Evolutionary conservation across 1,139 yeast genomes (phyloP).

Genomic region (Pichia sp.): DNA sequence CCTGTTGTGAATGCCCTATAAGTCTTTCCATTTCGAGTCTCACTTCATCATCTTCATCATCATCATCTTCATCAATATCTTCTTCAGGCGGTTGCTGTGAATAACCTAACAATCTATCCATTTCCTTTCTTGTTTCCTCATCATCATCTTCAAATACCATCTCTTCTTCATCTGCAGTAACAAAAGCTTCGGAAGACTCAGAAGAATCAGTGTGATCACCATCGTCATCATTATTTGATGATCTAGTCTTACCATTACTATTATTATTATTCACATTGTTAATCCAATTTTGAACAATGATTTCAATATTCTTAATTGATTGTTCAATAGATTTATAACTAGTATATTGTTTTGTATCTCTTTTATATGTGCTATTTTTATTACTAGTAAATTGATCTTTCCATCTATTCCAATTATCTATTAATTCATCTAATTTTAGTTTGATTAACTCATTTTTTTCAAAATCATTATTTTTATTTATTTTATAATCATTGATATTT

Average conservation of each 20-base stretch:
- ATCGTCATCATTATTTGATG: not conserved
- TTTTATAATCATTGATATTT: constrained; percentile 2
- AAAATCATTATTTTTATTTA: constrained; percentile 2
- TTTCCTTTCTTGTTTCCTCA: constrained; percentile 8
- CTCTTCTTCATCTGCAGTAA: not conserved
- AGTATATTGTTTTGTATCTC: constrained; percentile 8
- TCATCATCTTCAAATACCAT: constrained; percentile 6
- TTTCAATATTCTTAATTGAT: not conserved
- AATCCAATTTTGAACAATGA: not conserved
- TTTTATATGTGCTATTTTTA: constrained; percentile 1
- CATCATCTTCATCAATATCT: constrained; percentile 4
- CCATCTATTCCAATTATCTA: constrained; percentile 12
- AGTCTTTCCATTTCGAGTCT: constrained; percentile 12
- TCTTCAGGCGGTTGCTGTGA: constrained; percentile 1
- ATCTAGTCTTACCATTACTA: not conserved
- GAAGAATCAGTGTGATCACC: not conserved
- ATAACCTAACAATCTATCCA: constrained; percentile 8
- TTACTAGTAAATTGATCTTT: constrained; percentile 11
- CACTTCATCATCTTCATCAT: constrained; percentile 14
- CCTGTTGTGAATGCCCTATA: constrained; percentile 7
- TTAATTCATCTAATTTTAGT: constrained; percentile 6
- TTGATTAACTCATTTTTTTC: constrained; percentile 1
- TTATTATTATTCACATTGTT: not conserved
- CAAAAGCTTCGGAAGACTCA: not conserved
- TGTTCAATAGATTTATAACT: constrained; percentile 1